Evolutionary conservation across 129 eudicot species (phyloP), one percentile per base, ranked within the genome.

Genomic region (Sambucus nigra): DNA sequence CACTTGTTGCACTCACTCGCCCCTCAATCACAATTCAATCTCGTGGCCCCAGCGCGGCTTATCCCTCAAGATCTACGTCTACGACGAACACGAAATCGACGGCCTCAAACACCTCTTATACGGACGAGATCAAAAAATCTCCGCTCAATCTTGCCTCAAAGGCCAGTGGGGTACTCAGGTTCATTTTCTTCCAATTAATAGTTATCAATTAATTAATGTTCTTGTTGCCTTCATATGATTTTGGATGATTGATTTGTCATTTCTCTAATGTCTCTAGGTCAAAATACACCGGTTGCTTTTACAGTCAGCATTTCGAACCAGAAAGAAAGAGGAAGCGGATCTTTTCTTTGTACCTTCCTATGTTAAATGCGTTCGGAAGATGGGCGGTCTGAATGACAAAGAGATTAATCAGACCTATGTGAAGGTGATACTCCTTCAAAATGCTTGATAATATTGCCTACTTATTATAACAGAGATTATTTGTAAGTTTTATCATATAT

Each of bases 361-460:
- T 76, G 88, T 70, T 35, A 88, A 88, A 69, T 88, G 97, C 71
- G 97, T 88, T 24, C 93, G 95, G 17, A 84, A 80, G 97, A 73
- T 79, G 86, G 88, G 92, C 31, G 95, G 94, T 50, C 75, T 88
- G 46, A 84, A 68, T 66, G 97, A 86, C n/a, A n/a, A n/a, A n/a
- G n/a, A n/a, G n/a, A n/a, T n/a, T n/a, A n/a, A n/a, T n/a, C n/a
- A n/a, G n/a, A n/a, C n/a, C n/a, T n/a, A n/a, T n/a, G n/a, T n/a
- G n/a, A n/a, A n/a, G n/a, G n/a, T n/a, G n/a, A n/a, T n/a, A n/a
- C n/a, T n/a, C n/a, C n/a, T n/a, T n/a, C n/a, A n/a, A n/a, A n/a
- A n/a, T n/a, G n/a, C n/a, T n/a, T n/a, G n/a, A n/a, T n/a, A n/a
- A n/a, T n/a, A n/a, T n/a, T n/a, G n/a, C n/a, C n/a, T n/a, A n/a